Percentiles rank a stretch among this genome's conserved stretches.
Evolutionary conservation across 176 grass and related monocot species (phyloP).

Genomic region (Carex myosuroides): DNA sequence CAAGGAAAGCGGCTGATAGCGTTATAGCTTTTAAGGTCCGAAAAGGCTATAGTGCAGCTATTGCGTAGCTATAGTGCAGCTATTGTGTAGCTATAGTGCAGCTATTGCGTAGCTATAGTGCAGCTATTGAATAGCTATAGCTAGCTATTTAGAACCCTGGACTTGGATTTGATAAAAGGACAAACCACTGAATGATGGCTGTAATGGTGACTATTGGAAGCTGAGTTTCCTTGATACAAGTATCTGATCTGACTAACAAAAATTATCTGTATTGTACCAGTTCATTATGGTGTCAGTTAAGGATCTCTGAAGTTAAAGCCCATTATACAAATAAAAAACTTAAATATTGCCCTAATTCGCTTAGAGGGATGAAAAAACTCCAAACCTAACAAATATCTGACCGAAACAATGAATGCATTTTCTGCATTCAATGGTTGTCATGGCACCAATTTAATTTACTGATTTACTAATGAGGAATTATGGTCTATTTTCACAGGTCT

Average conservation of each 20-base stretch:
- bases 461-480: conserved; percentile 4
- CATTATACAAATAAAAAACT: background rate
- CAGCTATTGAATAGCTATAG: too few species aligned
- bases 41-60: too few species aligned
- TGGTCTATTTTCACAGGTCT: conserved; percentile 3
- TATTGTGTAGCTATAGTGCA: too few species aligned
- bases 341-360: background rate
- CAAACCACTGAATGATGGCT: background rate
- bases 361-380: background rate
- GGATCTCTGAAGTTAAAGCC: background rate
- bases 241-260: background rate
- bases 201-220: background rate
- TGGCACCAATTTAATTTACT: background rate
- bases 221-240: background rate
- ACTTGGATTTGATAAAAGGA: background rate
- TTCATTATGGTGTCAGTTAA: background rate
- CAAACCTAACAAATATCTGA: background rate
- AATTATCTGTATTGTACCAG: background rate
- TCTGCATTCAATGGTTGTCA: background rate
- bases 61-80: too few species aligned
- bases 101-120: too few species aligned
- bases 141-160: too few species aligned
- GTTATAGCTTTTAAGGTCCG: too few species aligned
- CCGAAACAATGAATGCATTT: background rate
- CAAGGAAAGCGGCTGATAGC: too few species aligned